These are phyloP conservation scores for Aureobasidium sp. DNA, from an alignment of 2,329 filamentous ascomycete genomes.

Conservation along the genomic window DNA sequence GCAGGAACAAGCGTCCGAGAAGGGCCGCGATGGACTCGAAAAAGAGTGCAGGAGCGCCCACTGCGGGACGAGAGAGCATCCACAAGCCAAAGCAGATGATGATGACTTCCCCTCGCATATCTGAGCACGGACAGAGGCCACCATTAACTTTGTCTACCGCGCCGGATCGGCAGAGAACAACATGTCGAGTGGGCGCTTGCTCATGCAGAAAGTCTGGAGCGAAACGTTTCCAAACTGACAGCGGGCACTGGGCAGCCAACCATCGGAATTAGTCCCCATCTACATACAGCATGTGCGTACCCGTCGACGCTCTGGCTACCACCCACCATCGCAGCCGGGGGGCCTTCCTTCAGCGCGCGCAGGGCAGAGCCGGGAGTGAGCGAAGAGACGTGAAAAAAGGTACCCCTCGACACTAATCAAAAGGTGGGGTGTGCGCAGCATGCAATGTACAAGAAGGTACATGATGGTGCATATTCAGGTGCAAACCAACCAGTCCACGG, in stretches of 20 bases:
- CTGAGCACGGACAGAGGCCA: background rate
- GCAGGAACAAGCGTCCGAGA: slow-evolving; percentile 12
- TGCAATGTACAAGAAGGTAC: slow-evolving; percentile 6
- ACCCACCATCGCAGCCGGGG: background rate
- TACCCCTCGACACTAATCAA: slow-evolving; percentile 9
- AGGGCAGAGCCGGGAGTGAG: background rate
- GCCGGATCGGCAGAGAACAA: slow-evolving; percentile 5
- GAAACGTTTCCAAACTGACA: slow-evolving; percentile 1
- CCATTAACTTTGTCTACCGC: slow-evolving; percentile 6
- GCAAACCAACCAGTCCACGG: slow-evolving; percentile 7
- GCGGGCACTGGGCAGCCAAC: background rate
- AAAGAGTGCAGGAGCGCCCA: background rate
- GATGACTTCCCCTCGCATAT: slow-evolving; percentile 13
- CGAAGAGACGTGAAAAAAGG: background rate
- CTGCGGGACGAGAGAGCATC: slow-evolving; percentile 2
- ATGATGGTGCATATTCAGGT: slow-evolving; percentile 9
- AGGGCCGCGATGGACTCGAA: slow-evolving; percentile 4
- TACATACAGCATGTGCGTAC: background rate
- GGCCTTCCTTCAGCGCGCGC: background rate
- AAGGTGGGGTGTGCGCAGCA: slow-evolving; percentile 6
- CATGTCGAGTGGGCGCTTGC: slow-evolving; percentile 10
- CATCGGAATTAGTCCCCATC: background rate
- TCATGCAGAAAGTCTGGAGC: slow-evolving; percentile 6
- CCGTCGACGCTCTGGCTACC: background rate
- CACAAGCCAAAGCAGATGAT: slow-evolving; percentile 8